These are phyloP conservation scores for Zygosaccharomyces pseudorouxii DNA, from an alignment of 805 yeast genomes.

Conservation along the genomic window DNA sequence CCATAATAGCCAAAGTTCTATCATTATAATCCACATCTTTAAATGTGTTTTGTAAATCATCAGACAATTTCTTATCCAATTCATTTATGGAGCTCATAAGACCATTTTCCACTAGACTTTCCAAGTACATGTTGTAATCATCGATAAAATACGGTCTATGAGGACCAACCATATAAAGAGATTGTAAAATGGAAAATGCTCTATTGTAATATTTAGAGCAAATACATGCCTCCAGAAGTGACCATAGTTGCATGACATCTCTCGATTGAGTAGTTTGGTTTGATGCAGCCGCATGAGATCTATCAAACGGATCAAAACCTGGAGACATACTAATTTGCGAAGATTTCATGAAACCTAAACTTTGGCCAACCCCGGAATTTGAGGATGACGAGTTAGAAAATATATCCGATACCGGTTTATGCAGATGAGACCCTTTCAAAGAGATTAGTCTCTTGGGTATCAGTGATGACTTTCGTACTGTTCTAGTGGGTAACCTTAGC, in stretches of 20 bases:
- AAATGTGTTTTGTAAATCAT: slow-evolving; percentile 41
- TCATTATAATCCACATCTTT: slow-evolving; percentile 43
- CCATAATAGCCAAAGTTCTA: slow-evolving; percentile 55
- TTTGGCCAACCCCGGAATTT: slow-evolving; percentile 4
- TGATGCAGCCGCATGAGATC: slow-evolving; percentile 21
- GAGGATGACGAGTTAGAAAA: slow-evolving; percentile 5
- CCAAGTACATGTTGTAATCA: slow-evolving; percentile 63
- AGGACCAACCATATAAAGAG: slow-evolving; percentile 49
- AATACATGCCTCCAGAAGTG: slow-evolving; percentile 73
- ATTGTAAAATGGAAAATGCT: slow-evolving; percentile 62
- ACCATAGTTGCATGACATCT: slow-evolving; percentile 65
- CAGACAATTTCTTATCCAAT: slow-evolving; percentile 37
- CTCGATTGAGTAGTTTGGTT: slow-evolving; percentile 35
- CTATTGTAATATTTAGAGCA: slow-evolving; percentile 60
- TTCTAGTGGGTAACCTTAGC: slow-evolving; percentile 15
- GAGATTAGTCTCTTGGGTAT: slow-evolving; percentile 16
- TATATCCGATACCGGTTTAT: slow-evolving; percentile 12
- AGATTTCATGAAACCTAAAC: slow-evolving; percentile 13
- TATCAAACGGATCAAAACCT: slow-evolving; percentile 29
- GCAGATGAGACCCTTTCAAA: slow-evolving; percentile 15
- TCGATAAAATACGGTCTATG: slow-evolving; percentile 49
- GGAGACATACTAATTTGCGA: slow-evolving; percentile 17
- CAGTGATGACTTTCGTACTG: slow-evolving; percentile 10
- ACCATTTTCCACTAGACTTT: slow-evolving; percentile 12
- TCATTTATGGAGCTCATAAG: slow-evolving; percentile 35